Evolutionary conservation across 148 eudicot genomes (phyloP).

Genomic region (Cornus florida): DNA sequence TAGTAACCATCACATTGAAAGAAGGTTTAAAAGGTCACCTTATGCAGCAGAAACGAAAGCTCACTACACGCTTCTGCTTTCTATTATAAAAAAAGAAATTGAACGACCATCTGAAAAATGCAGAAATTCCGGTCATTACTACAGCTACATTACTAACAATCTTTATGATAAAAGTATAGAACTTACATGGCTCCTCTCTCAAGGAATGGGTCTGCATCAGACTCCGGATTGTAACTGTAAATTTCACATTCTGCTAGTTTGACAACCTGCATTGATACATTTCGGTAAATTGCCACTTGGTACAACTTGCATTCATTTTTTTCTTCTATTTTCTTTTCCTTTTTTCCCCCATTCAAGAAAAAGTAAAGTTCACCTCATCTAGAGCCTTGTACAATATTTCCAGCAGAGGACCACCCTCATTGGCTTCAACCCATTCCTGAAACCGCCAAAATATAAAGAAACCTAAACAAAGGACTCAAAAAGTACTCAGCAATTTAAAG

Average conservation of each 20-base stretch:
- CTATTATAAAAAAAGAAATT: constrained; percentile 94
- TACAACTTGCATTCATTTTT: background rate
- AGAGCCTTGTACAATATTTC: constrained; percentile 76
- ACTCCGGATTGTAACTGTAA: constrained; percentile 84
- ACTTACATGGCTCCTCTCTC: constrained; percentile 93
- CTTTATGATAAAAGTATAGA: constrained; percentile 5
- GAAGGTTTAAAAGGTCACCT: constrained; percentile 38
- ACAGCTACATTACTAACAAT: constrained; percentile 4
- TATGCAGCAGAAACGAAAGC: constrained; percentile 82
- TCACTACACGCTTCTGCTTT: constrained; percentile 85
- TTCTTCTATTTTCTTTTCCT: too few species aligned
- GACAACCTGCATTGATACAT: constrained; percentile 64
- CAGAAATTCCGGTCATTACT: background rate
- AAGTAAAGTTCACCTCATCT: constrained; percentile 69
- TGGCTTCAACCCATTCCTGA: constrained; percentile 76
- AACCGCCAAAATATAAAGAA: constrained; percentile 8
- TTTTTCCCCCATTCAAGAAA: too few species aligned
- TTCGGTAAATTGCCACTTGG: constrained; percentile 8
- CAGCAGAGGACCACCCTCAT: constrained; percentile 64
- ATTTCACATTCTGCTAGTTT: constrained; percentile 89
- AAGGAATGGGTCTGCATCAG: constrained; percentile 76
- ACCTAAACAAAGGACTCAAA: too few species aligned
- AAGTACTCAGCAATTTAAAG: too few species aligned
- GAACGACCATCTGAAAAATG: constrained; percentile 82
- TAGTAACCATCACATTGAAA: background rate